Percentiles rank a stretch among this genome's conserved stretches.
Evolutionary conservation across 345 rosid genomes (phyloP).

Genomic region (Durio zibethinus): DNA sequence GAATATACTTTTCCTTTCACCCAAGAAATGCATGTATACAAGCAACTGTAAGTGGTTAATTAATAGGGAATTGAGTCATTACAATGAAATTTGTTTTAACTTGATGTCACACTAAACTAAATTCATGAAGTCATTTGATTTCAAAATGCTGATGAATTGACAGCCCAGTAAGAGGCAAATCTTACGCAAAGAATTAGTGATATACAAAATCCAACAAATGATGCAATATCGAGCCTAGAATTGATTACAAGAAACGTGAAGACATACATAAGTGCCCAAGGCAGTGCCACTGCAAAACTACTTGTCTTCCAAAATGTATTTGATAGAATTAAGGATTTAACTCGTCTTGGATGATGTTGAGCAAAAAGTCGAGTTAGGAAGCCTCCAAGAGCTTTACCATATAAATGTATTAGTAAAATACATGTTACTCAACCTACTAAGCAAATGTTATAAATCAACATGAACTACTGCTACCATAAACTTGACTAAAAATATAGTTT

Average conservation of each 20-base stretch:
- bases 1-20: not conserved
- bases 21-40: not conserved
- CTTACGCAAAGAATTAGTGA: not conserved
- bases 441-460: conserved; percentile 1
- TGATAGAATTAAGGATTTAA: conserved; percentile 86
- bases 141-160: not conserved
- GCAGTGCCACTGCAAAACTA: conserved; percentile 89
- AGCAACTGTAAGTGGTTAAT: not conserved
- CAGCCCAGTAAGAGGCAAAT: not conserved
- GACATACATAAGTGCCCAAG: conserved; percentile 97
- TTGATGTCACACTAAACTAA: not conserved
- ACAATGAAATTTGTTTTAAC: not conserved
- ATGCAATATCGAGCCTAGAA: not conserved
- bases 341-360: conserved; percentile 96
- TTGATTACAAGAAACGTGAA: conserved; percentile 14
- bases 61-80: not conserved
- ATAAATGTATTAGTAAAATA: conserved; percentile 74
- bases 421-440: conserved; percentile 16
- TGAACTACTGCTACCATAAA: not conserved
- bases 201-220: not conserved
- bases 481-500: not conserved
- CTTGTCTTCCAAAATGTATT: conserved; percentile 85
- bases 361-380: conserved; percentile 97
- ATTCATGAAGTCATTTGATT: not conserved
- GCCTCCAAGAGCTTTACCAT: conserved; percentile 98